Conservation (phyloP, 1,139 yeast species). For the Taphrina pruni region DNA sequence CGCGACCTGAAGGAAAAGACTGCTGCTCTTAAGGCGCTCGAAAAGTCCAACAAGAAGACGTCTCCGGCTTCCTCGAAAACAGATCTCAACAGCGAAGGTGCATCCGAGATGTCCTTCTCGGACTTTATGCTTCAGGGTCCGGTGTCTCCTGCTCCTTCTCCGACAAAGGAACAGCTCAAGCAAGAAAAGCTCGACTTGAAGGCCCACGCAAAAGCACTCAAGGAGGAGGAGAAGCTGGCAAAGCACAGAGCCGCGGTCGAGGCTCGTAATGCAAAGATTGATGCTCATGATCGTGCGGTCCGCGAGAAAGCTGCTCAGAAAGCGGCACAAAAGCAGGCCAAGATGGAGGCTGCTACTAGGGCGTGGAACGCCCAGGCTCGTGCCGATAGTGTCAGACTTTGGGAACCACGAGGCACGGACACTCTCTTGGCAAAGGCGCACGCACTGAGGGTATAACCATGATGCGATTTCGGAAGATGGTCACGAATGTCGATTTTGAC, state of each 20-base stretch:
- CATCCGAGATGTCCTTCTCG: conserved; percentile 13
- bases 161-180: conserved; percentile 12
- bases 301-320: conserved; percentile 26
- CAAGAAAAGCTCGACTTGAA: conserved; percentile 3
- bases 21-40: conserved; percentile 21
- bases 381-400: conserved; percentile 2
- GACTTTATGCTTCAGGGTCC: conserved; percentile 13
- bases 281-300: conserved; percentile 24
- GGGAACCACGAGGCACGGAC: conserved; percentile 7
- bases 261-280: conserved; percentile 22
- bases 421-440: conserved; percentile 16
- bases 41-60: background rate
- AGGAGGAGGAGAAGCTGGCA: conserved; percentile 17
- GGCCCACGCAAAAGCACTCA: conserved; percentile 23
- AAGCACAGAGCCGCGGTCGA: conserved; percentile 15
- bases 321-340: conserved; percentile 17
- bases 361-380: conserved; percentile 19
- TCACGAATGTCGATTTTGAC: too few relatives aligned
- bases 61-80: background rate
- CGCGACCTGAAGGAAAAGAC: conserved; percentile 15
- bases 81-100: background rate
- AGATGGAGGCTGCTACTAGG: conserved; percentile 9
- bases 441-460: conserved; percentile 6
- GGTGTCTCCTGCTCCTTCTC: background rate
- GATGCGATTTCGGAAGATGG: background rate